Evolutionary conservation across 345 rosid species (phyloP).

Genomic region (Lepidium aucheri): DNA sequence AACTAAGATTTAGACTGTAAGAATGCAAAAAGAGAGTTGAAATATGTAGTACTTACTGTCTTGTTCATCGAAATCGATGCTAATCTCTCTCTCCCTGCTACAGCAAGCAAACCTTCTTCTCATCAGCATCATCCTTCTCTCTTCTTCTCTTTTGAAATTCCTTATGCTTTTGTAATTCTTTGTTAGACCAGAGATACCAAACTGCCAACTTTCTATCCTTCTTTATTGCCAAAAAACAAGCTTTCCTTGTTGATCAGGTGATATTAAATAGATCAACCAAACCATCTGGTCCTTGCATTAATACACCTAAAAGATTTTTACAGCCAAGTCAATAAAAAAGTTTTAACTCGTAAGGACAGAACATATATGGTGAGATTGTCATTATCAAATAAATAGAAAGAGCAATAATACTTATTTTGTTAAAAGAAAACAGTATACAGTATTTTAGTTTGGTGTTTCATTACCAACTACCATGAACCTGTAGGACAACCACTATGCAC

Average conservation of each 20-base stretch:
- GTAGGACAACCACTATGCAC: background rate
- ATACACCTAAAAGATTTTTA: background rate
- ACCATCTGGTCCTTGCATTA: slow-evolving; percentile 23
- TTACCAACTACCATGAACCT: slow-evolving; percentile 2
- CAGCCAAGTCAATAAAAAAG: background rate
- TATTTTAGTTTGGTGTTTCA: background rate
- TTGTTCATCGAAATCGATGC: slow-evolving; percentile 84
- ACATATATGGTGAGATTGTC: background rate
- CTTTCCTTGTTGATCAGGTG: slow-evolving; percentile 10
- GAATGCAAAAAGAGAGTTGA: background rate
- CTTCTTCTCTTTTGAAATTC: background rate
- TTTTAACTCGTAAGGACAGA: background rate
- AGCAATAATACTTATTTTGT: background rate
- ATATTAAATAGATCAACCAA: slow-evolving; percentile 19
- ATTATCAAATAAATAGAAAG: background rate
- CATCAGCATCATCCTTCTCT: slow-evolving; percentile 44
- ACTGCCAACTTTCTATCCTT: background rate
- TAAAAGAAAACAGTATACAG: background rate
- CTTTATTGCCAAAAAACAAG: background rate
- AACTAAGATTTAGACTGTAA: no score
- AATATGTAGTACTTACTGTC: slow-evolving; percentile 41
- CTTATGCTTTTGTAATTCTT: background rate
- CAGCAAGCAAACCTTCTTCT: slow-evolving; percentile 77
- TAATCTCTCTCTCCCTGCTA: slow-evolving; percentile 55
- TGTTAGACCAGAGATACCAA: background rate